Evolutionary conservation across 2,329 filamentous ascomycete genomes (phyloP), one percentile per base, ranked within the genome.

Genomic region (Neopestalotiopsis rosae): DNA sequence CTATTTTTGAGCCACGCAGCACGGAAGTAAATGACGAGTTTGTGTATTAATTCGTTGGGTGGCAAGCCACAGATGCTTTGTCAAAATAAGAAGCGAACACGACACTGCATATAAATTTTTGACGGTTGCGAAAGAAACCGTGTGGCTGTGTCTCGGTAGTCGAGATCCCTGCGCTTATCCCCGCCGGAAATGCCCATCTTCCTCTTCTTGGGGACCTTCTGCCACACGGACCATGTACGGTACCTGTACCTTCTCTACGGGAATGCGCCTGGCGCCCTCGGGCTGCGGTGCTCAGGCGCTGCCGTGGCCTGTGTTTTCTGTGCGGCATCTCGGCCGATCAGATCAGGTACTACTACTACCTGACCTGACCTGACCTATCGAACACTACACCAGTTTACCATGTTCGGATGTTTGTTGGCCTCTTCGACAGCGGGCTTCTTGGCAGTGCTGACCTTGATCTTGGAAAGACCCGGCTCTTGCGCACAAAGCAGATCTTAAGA

Each of bases 71-170:
- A 64, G 38, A 52, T 49, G n/a, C 24, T 6, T 30, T 20, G 59
- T 32, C 30, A 42, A 24, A 34, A 59, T 30, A 59, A 59, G 30
- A 59, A 52, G 45, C 57, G 57, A 59, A 59, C 57, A 59, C 57
- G 57, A 59, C 10, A 20, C 45, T 52, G 57, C 57, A 59, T 34
- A 30, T 59, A 34, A 30, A 59, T 38, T 38, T 38, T 38, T 14
- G 4, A 34, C 30, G 32, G 38, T 49, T 14, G 42, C 7, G n/a
- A 28, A 30, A 32, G 20, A 64, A 49, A 49, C 7, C 40, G 57
- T 64, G 61, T 52, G 61, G 61, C 61, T 64, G 61, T 64, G 61
- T 45, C 42, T 64, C 61, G 61, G 61, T 52, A 64, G 61, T 64
- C 61, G 40, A 64, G 42, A 64, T 45, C 61, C 59, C 59, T 64